These are phyloP conservation scores for Cinchona pubescens DNA, from an alignment of 257 asterid genomes.

Conservation along the genomic window DNA sequence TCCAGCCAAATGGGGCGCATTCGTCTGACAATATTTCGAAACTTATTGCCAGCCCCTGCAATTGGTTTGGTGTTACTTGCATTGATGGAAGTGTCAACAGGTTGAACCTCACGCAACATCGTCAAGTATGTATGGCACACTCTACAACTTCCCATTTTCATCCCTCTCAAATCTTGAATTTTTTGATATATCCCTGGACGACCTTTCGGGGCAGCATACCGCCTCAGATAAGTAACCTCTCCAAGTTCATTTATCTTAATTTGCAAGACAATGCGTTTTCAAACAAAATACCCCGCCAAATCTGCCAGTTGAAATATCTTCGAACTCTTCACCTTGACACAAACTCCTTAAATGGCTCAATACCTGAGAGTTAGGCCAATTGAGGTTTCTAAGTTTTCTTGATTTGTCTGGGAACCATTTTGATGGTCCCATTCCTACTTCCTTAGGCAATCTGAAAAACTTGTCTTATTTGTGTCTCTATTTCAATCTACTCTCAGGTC, in stretches of 20 bases:
- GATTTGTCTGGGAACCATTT: neutral
- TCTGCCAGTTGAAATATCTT: neutral
- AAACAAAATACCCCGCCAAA: neutral
- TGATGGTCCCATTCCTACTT: neutral
- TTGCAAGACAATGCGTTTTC: neutral
- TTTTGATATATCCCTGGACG: conserved; percentile 15
- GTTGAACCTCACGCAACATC: conserved; percentile 22
- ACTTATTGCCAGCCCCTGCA: conserved; percentile 8
- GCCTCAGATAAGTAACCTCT: conserved; percentile 12
- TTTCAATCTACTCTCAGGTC: conserved; percentile 1
- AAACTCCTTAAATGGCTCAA: conserved; percentile 18
- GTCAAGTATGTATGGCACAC: conserved; percentile 10
- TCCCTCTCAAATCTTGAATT: conserved; percentile 20
- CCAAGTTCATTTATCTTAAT: conserved; percentile 13
- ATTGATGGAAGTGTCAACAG: neutral
- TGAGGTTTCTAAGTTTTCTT: neutral
- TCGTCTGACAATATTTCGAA: too few species aligned
- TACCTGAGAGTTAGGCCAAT: conserved; percentile 15
- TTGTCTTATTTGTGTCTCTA: neutral
- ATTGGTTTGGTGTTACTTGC: conserved; percentile 28
- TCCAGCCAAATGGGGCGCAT: too few species aligned
- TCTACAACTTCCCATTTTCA: conserved; percentile 21
- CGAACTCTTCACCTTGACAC: neutral
- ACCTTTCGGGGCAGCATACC: conserved; percentile 22
- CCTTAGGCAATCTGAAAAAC: neutral